phyloP scores from a whole-genome alignment of 805 yeast species.

The Candida chilensis region DNA sequence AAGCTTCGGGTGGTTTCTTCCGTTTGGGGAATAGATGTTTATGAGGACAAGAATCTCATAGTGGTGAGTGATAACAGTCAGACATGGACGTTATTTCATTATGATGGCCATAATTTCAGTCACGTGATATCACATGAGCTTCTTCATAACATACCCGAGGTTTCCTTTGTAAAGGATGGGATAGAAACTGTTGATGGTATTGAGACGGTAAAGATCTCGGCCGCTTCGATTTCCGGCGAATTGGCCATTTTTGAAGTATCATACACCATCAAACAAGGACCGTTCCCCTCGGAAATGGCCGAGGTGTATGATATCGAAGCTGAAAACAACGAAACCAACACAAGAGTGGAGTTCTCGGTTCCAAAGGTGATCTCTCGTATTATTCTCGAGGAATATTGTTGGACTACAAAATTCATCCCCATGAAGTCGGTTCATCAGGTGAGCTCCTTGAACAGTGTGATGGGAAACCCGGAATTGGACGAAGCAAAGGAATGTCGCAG shows the following conservation, averaged over 20 bases:
- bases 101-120: slow-evolving; percentile 3
- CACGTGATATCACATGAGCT: slow-evolving; percentile 22
- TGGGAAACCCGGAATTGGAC: slow-evolving; percentile 17
- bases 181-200: slow-evolving; percentile 2
- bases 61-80: slow-evolving; percentile 28
- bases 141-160: slow-evolving; percentile 27
- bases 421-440: slow-evolving; percentile 17
- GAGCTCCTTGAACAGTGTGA: slow-evolving; percentile 18
- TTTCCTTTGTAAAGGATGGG: slow-evolving; percentile 11
- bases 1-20: slow-evolving; percentile 20
- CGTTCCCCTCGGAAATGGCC: slow-evolving; percentile 5
- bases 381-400: slow-evolving; percentile 21
- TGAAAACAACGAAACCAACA: background rate
- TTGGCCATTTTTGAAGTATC: slow-evolving; percentile 16
- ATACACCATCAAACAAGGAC: slow-evolving; percentile 15
- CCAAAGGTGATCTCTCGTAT: slow-evolving; percentile 14
- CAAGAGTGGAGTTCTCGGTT: slow-evolving; percentile 8
- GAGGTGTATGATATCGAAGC: too few relatives aligned
- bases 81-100: slow-evolving; percentile 18
- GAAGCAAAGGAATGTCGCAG: slow-evolving; percentile 10
- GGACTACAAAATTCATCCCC: slow-evolving; percentile 25
- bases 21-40: slow-evolving; percentile 29
- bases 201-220: slow-evolving; percentile 7
- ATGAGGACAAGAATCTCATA: slow-evolving; percentile 13
- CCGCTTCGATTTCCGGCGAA: slow-evolving; percentile 25